phyloP scores from a whole-genome alignment of 768 basidiomycete species.

The Tylopilus subfusipes region DNA sequence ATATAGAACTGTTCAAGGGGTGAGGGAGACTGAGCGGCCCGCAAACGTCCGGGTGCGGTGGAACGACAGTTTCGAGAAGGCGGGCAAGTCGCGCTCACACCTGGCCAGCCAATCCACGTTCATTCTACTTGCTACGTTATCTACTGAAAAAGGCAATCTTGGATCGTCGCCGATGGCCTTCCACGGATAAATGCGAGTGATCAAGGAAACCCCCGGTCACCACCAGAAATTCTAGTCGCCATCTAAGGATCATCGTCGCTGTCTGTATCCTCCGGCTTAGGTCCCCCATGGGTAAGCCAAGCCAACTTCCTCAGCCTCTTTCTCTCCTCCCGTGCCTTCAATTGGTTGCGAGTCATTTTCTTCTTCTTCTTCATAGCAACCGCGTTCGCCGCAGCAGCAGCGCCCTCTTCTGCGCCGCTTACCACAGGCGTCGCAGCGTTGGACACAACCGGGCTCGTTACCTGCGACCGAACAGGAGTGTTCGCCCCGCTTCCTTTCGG shows the following conservation, averaged over 20 bases:
- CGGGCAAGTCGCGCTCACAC: not conserved
- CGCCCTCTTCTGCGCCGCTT: conserved; percentile 69
- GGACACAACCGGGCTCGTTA: conserved; percentile 69
- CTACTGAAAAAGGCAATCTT: conserved; percentile 27
- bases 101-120: not conserved
- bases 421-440: conserved; percentile 69
- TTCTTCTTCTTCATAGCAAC: conserved; percentile 72
- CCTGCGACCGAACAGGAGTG: conserved; percentile 67
- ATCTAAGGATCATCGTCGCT: conserved; percentile 42
- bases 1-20: conserved; percentile 7
- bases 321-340: conserved; percentile 87
- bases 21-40: conserved; percentile 15
- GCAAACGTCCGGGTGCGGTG: conserved; percentile 13
- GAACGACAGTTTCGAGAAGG: conserved; percentile 15
- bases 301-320: conserved; percentile 72
- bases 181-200: conserved; percentile 20
- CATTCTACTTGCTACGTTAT: not conserved
- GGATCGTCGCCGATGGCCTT: conserved; percentile 32
- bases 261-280: conserved; percentile 80
- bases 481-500: conserved; percentile 68
- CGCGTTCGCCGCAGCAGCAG: conserved; percentile 35
- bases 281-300: conserved; percentile 82
- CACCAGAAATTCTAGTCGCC: too few species aligned
- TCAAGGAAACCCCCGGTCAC: conserved; percentile 23
- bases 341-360: conserved; percentile 84